Base-by-base conservation (phyloP, 352 stramenopile species). In the Phytophthora gonapodyides region DNA sequence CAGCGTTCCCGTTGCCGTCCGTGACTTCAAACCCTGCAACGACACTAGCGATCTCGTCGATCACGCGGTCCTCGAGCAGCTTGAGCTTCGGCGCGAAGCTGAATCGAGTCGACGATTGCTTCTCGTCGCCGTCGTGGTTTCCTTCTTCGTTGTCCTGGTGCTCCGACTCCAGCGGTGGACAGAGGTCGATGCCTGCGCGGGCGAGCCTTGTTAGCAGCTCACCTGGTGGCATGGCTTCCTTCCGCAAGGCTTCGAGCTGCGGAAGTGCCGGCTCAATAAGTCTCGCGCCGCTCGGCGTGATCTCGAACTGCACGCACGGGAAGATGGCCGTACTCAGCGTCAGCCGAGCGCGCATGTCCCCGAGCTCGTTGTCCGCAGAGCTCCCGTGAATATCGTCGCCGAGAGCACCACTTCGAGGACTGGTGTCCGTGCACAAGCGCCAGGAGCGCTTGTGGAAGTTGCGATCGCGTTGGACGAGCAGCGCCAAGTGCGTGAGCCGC, bases 361-460 rank as follows among this genome's bases (percentile, higher is more conserved):
- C 45, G 10, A 50, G 21, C 7, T 55, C 52, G 40, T 52, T 49
- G 41, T 63, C 47, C 27, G 30, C 16, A 24, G 48, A 30, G 58
- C 30, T 37, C 36, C 12, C 46, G 19, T 67, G 36, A 8, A 46
- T 21, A 10, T 64, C 48, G 15, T 61, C 47, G 41, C 30, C 15
- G 16, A 30, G 41, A 47, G 9, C 15, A 17, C 27, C 58, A 38
- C 58, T 59, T 17, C 55, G 44, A 15, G 57, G 45, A 19, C 54
- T 76, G 15, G 76, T 86, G 27, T 77, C 82, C 82, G 86, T 89
- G 17, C 70, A 75, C 38, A 93, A 54, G 10, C 73, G 61, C 84
- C 84, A 92, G 11, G 60, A 69, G 40, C 72, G 65, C 42, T 94
- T 94, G 36, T 82, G 68, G 51, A 78, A 83, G 67, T 92, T 87